Evolutionary conservation across 305 asterid species (phyloP), one percentile per base, ranked within the genome.

Genomic region (Fraxinus greggii): DNA sequence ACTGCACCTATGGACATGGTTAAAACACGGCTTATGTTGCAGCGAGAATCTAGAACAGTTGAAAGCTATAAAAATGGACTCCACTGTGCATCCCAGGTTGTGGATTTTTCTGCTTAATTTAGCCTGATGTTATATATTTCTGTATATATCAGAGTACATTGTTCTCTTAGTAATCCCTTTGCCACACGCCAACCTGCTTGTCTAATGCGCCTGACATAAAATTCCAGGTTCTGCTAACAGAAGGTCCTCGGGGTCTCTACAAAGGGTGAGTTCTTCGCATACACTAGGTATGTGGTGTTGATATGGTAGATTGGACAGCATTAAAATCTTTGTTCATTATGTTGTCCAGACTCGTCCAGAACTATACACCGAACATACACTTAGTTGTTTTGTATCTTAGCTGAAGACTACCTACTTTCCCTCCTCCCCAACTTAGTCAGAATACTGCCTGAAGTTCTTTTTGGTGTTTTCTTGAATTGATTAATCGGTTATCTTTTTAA

Each of bases 11-110:
- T 93, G 63, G 98, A 96, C 88, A 90, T 91, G 95, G 91, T 96
- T 79, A 96, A 95, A 91, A 96, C 99, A 74, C 94, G 99, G 85
- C 97, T 96, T 75, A 96, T 94, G 99, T 78, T 96, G 93, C 98
- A 96, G 83, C 85, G 89, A 80, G 94, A 91, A 82, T 93, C 98
- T 42, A 86, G 86, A 74, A 75, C 83, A 83, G 88, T 73, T 31
- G 95, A 93, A 85, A 85, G 84, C 87, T 96, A 94, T 85, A 91
- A 86, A 89, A 93, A 88, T 77, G 99, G 97, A 78, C 65, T 94
- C 79, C 98, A 96, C 40, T 96, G 99, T 84, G 98, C 94, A 51
- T 93, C 88, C 87, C 93, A 96, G 98, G 99, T 96, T 67, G 69
- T 78, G 45, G 42, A 78, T 82, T 83, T 78, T 77, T 79, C 83